Base-by-base conservation (phyloP, 352 stramenopile species). In the Pythium insidiosum region DNA sequence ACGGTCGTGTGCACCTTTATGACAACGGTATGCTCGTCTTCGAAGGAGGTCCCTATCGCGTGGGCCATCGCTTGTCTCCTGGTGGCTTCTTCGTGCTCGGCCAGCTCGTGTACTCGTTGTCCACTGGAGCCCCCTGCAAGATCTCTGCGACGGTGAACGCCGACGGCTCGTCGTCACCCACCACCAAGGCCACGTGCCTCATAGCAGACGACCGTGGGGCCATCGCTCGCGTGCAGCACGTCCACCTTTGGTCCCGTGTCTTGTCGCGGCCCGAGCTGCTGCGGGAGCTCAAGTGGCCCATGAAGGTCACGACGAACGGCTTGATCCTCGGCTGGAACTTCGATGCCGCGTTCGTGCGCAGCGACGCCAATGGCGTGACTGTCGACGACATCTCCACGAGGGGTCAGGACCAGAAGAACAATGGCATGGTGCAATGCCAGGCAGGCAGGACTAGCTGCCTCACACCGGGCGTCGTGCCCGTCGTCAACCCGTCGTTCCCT, bases 21-120 rank as follows among this genome's bases (percentile, higher is more conserved):
- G 72, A 86, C 65, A 86, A 88, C 24, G 76, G 66, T 1, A 80
- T 87, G 68, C 61, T 73, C 5, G 68, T 40, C 6, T 89, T 87
- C 25, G 70, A 84, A 18, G 76, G 76, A 7, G 76, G 73, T 0
- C 74, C 73, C 6, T 89, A 82, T 36, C 66, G 66, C 36, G 45
- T 61, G 18, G 60, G 61, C 4, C 42, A 61, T 19, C 38, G 36
- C 1, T 43, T 87, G 0, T 18, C 43, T 1, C 19, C 53, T 4
- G 53, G 48, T 29, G 73, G 76, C 0, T 52, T 69, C 7, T 57
- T 86, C 18, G 46, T 83, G 1, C 42, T 77, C 23, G 76, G 76
- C 0, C 59, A 72, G 13, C 40, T 89, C 12, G 54, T 70, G 0
- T 44, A 50, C 4, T 61, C 35, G 13, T 34, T n/a, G 0, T 29